phyloP scores from a whole-genome alignment of 129 eudicot genomes.

The Chrysanthemum seticuspe region DNA sequence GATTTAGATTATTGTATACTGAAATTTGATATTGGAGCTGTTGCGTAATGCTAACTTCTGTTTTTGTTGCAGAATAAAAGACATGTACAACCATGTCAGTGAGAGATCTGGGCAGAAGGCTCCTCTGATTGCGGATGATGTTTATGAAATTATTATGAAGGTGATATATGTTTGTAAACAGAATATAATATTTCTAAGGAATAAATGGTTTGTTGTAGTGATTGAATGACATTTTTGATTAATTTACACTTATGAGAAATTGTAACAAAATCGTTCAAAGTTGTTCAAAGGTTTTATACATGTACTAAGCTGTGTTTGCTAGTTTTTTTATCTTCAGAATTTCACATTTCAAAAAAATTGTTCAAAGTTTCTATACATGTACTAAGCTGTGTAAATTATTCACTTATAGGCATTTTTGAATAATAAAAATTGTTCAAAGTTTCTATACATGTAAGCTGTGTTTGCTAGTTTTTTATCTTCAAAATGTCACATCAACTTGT shows the following conservation, averaged over 20 bases:
- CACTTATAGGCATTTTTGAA: too few species aligned
- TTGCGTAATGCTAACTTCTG: not conserved
- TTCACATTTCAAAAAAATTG: not conserved
- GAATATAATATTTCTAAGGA: not conserved
- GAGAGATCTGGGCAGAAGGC: slow-evolving; percentile 69
- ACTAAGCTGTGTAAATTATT: too few species aligned
- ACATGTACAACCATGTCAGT: slow-evolving; percentile 55
- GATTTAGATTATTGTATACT: not conserved
- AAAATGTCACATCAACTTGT: not conserved
- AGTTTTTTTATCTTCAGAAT: not conserved
- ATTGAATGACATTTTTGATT: not conserved
- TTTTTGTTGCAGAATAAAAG: slow-evolving; percentile 44
- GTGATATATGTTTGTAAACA: slow-evolving; percentile 27
- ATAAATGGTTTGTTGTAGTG: not conserved
- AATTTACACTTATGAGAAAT: not conserved
- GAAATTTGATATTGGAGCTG: not conserved
- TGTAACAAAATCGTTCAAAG: not conserved
- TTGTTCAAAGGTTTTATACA: not conserved
- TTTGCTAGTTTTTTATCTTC: not conserved
- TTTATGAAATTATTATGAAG: slow-evolving; percentile 71
- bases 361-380: too few species aligned
- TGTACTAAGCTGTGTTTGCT: not conserved
- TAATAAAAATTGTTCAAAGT: not conserved
- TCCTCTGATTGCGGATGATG: slow-evolving; percentile 71
- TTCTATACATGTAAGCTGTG: not conserved